phyloP scores from a whole-genome alignment of 306 rosid species.

The Adenanthera pavonina region DNA sequence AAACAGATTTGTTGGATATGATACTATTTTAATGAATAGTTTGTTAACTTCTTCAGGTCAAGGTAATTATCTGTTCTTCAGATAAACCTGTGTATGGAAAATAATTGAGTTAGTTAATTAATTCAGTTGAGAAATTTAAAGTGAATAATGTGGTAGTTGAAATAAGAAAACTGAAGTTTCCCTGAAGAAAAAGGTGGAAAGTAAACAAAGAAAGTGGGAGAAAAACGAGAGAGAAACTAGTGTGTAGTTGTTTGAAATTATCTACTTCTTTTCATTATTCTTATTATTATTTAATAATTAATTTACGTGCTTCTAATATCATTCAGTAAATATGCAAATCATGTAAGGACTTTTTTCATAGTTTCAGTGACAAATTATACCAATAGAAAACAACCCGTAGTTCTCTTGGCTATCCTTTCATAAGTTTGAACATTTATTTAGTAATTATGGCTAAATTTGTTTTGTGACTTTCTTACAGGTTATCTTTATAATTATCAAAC shows the following conservation, averaged over 20 bases:
- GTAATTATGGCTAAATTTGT: constrained; percentile 42
- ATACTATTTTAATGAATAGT: constrained; percentile 97
- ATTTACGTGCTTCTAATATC: not conserved
- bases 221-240: not conserved
- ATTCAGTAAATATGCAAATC: not conserved
- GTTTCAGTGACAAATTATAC: not conserved
- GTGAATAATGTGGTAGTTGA: not conserved
- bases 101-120: not conserved
- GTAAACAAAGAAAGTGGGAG: constrained; percentile 2
- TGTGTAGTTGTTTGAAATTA: not conserved
- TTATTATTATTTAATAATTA: not conserved
- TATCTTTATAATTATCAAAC: constrained; percentile 89
- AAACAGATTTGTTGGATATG: constrained; percentile 97
- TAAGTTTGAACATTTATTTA: constrained; percentile 23
- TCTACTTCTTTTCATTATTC: not conserved
- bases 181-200: not conserved
- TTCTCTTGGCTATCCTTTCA: too few species aligned
- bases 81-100: constrained; percentile 23
- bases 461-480: constrained; percentile 62
- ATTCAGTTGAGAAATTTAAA: not conserved
- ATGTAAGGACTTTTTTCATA: not conserved
- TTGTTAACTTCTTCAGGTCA: constrained; percentile 91
- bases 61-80: constrained; percentile 60
- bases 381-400: not conserved
- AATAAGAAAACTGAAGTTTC: not conserved